phyloP scores from a whole-genome alignment of 2,329 filamentous ascomycete species.

The Magnaporthiopsis poae region DNA sequence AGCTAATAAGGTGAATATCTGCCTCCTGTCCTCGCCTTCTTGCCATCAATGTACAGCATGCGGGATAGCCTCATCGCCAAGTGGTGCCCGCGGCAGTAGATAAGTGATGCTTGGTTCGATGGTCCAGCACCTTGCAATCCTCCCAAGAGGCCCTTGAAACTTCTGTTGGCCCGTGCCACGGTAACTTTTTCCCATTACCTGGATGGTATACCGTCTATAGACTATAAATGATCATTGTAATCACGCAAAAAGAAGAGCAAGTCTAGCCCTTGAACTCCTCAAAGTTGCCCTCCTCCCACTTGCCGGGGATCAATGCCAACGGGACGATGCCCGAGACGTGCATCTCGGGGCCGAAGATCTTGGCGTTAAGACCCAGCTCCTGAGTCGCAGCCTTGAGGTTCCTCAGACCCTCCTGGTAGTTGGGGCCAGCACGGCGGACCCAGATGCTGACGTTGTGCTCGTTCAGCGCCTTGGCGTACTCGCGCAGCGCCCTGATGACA shows the following conservation, averaged over 20 bases:
- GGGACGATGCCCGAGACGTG: conserved; percentile 96
- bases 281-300: conserved; percentile 51
- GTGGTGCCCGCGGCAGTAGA: too few species aligned
- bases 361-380: conserved; percentile 71
- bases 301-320: conserved; percentile 64
- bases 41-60: conserved; percentile 3
- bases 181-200: not conserved
- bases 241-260: not conserved
- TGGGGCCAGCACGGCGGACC: conserved; percentile 82
- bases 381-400: conserved; percentile 97
- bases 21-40: not conserved
- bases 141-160: not conserved
- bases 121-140: not conserved
- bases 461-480: conserved; percentile 72
- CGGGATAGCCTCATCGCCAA: not conserved
- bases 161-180: not conserved
- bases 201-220: not conserved
- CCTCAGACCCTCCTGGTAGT: conserved; percentile 99
- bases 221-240: not conserved
- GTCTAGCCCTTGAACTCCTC: conserved; percentile 51
- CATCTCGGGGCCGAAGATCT: conserved; percentile 69
- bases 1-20: conserved; percentile 3
- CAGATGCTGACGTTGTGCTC: conserved; percentile 99
- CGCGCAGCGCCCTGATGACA: conserved; percentile 90
- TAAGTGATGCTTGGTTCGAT: not conserved